Conservation (phyloP, 306 rosid species). For the Astragalus glycyphyllos region DNA sequence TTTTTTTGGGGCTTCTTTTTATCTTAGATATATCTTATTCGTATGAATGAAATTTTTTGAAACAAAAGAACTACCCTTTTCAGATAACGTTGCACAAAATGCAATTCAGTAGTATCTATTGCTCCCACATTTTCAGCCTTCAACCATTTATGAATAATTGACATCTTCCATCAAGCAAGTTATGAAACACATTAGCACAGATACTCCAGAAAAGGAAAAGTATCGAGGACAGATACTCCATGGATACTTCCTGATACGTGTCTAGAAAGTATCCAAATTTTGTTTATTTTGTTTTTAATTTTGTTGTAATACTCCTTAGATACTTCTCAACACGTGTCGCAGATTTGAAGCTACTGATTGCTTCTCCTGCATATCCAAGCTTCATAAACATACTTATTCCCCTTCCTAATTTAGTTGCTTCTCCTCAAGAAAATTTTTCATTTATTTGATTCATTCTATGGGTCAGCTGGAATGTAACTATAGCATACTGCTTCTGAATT, state of each 20-base stretch:
- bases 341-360: no score
- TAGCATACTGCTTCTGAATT: slow-evolving; percentile 34
- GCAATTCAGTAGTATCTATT: not conserved
- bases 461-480: slow-evolving; percentile 26
- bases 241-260: no score
- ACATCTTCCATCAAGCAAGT: slow-evolving; percentile 3
- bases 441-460: not conserved
- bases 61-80: not conserved
- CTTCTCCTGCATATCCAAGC: no score
- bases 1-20: not conserved
- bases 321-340: no score
- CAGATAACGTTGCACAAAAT: slow-evolving; percentile 26
- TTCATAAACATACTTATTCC: not conserved
- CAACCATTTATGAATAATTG: not conserved
- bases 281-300: no score
- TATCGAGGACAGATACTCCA: no score
- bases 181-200: no score
- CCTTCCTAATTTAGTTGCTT: not conserved
- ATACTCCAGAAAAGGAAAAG: no score
- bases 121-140: not conserved
- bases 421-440: not conserved
- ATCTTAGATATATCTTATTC: slow-evolving; percentile 1
- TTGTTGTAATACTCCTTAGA: no score
- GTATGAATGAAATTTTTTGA: not conserved
- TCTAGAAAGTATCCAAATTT: no score